Conservation (phyloP, 768 basidiomycete genomes). For the Guyanaporus albipodus region DNA sequence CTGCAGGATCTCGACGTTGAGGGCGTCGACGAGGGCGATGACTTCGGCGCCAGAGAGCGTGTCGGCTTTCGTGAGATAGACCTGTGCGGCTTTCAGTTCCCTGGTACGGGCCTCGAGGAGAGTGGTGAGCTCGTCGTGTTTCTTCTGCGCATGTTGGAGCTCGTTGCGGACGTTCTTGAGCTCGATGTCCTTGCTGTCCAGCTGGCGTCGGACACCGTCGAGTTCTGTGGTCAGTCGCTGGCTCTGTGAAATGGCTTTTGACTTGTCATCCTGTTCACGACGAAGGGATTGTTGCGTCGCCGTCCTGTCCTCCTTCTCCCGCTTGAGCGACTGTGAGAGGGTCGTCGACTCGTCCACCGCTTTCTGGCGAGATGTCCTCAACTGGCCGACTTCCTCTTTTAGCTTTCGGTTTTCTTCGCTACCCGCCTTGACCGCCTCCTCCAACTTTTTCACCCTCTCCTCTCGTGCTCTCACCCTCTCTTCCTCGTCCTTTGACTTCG, state of each 20-base stretch:
- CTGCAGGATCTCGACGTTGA: constrained; percentile 50
- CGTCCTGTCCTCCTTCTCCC: constrained; percentile 15
- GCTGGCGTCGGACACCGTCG: constrained; percentile 16
- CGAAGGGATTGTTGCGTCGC: constrained; percentile 16
- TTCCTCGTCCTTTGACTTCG: constrained; percentile 21
- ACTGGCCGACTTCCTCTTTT: constrained; percentile 16
- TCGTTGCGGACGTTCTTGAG: constrained; percentile 26
- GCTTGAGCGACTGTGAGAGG: constrained; percentile 18
- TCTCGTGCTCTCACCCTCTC: constrained; percentile 12
- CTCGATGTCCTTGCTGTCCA: constrained; percentile 23
- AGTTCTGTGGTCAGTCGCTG: constrained; percentile 18
- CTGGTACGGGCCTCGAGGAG: constrained; percentile 33
- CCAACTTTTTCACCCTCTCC: constrained; percentile 15
- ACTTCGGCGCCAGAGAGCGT: constrained; percentile 43
- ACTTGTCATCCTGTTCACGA: constrained; percentile 22
- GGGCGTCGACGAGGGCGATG: constrained; percentile 33
- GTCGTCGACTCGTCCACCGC: constrained; percentile 8
- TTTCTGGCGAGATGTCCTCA: constrained; percentile 5
- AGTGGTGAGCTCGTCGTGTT: constrained; percentile 27
- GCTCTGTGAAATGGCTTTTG: neutral
- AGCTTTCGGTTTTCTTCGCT: constrained; percentile 18
- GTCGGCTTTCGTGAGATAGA: constrained; percentile 44
- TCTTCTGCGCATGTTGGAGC: constrained; percentile 21
- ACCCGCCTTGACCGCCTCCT: constrained; percentile 2
- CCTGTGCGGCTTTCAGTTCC: constrained; percentile 41